phyloP scores from a whole-genome alignment of 2,329 filamentous ascomycete genomes.

The Arthrobotrys musiformis region DNA sequence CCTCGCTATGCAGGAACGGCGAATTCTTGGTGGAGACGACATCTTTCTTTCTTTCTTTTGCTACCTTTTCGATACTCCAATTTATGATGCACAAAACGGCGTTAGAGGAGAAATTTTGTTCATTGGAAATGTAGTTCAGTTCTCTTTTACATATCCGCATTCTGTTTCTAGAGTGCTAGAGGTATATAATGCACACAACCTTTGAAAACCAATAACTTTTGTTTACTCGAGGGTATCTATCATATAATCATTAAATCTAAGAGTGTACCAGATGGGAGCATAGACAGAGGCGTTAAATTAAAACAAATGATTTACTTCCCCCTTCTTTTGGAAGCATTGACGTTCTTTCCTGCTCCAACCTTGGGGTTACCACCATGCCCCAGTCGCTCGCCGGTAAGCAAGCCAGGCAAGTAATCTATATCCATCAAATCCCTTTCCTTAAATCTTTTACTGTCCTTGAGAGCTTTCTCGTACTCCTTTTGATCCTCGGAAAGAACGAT shows the following conservation, averaged over 20 bases:
- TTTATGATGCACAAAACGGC: slow-evolving; percentile 24
- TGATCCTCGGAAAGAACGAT: slow-evolving; percentile 93
- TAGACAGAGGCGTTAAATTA: too few relatives aligned
- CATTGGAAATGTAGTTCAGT: neutral
- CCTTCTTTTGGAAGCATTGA: slow-evolving; percentile 80
- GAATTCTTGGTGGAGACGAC: neutral
- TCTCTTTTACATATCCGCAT: neutral
- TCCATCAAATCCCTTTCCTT: slow-evolving; percentile 90
- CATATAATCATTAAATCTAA: slow-evolving; percentile 13
- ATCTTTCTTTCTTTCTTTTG: neutral
- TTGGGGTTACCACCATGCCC: slow-evolving; percentile 74
- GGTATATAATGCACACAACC: neutral
- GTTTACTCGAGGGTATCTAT: slow-evolving; percentile 22
- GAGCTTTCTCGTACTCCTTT: slow-evolving; percentile 82
- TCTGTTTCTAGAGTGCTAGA: neutral
- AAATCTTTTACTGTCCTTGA: slow-evolving; percentile 71
- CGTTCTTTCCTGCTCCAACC: slow-evolving; percentile 79
- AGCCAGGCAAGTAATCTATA: slow-evolving; percentile 86
- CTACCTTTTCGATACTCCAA: neutral
- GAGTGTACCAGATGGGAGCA: neutral
- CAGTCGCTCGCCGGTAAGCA: slow-evolving; percentile 78
- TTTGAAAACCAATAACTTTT: slow-evolving; percentile 1
- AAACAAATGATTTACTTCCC: slow-evolving; percentile 59
- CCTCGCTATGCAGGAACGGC: neutral
- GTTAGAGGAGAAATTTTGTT: slow-evolving; percentile 13